Base-by-base conservation (phyloP, 2,329 filamentous ascomycete species). In the Helminthosporium solani region DNA sequence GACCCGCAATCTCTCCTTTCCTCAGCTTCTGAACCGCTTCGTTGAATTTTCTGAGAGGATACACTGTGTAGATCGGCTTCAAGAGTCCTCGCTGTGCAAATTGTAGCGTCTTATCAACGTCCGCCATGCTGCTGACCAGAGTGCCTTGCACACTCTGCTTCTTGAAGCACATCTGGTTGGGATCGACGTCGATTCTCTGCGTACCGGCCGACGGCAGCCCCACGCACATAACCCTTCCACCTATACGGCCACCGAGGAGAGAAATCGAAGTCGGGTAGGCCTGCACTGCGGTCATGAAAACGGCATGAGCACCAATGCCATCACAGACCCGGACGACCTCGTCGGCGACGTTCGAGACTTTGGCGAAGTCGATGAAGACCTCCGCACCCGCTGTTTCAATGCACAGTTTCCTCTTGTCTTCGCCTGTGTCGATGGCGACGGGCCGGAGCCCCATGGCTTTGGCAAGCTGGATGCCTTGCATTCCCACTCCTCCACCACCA, bases 201-300 rank as follows among this genome's bases (percentile, higher is more conserved):
- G 48, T 55, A 2, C 65, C 65, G 2, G 62, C 60, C 3, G 67
- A 61, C 3, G 67, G 70, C 49, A 75, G 33, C 38, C 75, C 76
- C 47, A 78, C 74, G 49, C 78, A 81, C 75, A 81, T 79, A 19
- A 81, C 72, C 33, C 72, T 73, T 2, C 70, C 73, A 7, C 76
- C 74, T n/a, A 78, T 64, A 3, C 79, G 70, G 50, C 58, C 70
- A 16, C 76, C 76, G 3, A 78, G 55, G 18, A 60, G 58, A 15
- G 56, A 50, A 21, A 67, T 21, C 3, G 63, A 60, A 7, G 52
- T 48, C 2, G 66, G 63, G 40, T 68, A 68, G 3, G 53, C 52
- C 37, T 68, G 64, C 4, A 66, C 60, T 3, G 66, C 66, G 5
- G 69, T 71, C 37, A 72, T 67, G 40, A 70, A 70, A 20, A 72